Percentiles rank a stretch among this genome's conserved stretches.
These are phyloP conservation scores for Cladophialophora psammophila DNA, from an alignment of 2,329 filamentous ascomycete species.

Conservation along the genomic window DNA sequence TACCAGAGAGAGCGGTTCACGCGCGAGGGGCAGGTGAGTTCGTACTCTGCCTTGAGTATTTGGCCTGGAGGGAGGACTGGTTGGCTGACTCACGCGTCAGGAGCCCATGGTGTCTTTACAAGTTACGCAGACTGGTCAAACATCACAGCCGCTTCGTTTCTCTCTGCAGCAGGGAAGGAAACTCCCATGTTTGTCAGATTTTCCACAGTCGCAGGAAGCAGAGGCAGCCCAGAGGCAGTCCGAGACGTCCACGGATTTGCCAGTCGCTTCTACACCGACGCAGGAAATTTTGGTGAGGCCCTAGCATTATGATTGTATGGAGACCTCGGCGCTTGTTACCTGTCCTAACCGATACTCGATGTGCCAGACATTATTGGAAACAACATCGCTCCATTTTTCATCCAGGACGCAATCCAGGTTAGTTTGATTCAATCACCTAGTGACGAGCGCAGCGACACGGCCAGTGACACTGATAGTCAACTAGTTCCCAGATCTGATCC, in stretches of 20 bases:
- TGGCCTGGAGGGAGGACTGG: background rate
- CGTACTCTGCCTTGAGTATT: background rate
- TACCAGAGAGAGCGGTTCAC: constrained; percentile 12
- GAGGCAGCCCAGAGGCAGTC: constrained; percentile 8
- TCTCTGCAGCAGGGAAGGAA: constrained; percentile 8
- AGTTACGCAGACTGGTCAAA: constrained; percentile 13
- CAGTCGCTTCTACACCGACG: constrained; percentile 12
- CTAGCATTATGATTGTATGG: background rate
- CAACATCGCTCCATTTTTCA: constrained; percentile 9
- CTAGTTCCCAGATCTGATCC: constrained; percentile 2
- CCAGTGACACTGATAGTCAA: no score
- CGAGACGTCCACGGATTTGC: constrained; percentile 15
- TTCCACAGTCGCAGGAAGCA: constrained; percentile 11
- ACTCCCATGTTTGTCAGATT: constrained; percentile 8
- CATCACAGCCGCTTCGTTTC: constrained; percentile 14
- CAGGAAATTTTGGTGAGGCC: constrained; percentile 7
- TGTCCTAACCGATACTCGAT: background rate
- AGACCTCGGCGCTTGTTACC: background rate
- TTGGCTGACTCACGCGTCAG: background rate
- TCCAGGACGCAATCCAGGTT: constrained; percentile 7
- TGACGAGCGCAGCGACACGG: no score
- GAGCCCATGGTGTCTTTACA: constrained; percentile 13
- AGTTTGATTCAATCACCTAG: no score
- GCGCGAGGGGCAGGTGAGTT: constrained; percentile 8
- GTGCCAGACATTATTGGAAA: constrained; percentile 10